These are phyloP conservation scores for Cruciata laevipes DNA, from an alignment of 257 asterid species.

Conservation along the genomic window DNA sequence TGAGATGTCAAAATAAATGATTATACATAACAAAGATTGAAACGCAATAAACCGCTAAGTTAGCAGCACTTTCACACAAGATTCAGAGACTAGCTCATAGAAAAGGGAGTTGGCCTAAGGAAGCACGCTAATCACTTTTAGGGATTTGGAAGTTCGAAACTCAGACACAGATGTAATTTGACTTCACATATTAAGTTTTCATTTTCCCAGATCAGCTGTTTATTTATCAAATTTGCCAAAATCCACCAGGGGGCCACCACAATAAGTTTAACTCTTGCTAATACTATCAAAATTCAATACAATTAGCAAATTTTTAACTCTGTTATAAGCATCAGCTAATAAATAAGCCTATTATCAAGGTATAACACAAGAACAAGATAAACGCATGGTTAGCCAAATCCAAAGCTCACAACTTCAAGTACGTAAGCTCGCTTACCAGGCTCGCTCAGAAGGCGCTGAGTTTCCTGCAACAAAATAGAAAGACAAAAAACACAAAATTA, in stretches of 20 bases:
- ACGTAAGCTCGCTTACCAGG: conserved; percentile 49
- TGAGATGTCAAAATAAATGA: conserved; percentile 16
- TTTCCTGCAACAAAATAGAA: conserved; percentile 49
- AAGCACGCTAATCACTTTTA: neutral
- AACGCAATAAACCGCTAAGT: neutral
- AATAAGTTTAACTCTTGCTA: neutral
- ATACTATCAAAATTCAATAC: neutral
- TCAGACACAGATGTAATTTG: neutral
- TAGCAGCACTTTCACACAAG: neutral
- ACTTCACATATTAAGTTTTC: neutral
- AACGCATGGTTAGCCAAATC: neutral
- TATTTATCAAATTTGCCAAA: neutral
- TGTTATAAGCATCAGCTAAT: neutral
- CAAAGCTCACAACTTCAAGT: neutral
- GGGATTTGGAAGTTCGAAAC: neutral
- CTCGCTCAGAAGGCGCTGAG: conserved; percentile 98
- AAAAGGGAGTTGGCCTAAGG: neutral
- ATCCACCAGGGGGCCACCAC: neutral
- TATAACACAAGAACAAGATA: neutral
- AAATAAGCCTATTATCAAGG: neutral
- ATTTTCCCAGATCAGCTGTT: neutral
- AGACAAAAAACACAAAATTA: neutral
- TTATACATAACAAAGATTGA: neutral
- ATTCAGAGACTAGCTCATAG: neutral
- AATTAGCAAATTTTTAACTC: neutral